Base-by-base conservation (phyloP, 495 filamentous ascomycete genomes). In the Lasiosphaeris hirsuta region DNA sequence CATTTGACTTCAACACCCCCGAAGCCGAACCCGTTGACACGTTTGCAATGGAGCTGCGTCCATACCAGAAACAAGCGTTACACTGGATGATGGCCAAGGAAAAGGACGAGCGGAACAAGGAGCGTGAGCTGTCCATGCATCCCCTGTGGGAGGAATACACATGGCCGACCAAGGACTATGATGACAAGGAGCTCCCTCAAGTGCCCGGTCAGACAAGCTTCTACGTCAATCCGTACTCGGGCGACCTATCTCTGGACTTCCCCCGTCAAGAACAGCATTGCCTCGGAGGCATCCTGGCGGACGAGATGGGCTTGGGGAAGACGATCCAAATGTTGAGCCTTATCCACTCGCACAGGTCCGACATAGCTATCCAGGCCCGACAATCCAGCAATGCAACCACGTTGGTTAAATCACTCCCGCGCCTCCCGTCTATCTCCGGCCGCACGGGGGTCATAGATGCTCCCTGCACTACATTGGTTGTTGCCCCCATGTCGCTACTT, bases 241-340 rank as follows among this genome's bases (percentile, higher is more conserved):
- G 95, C 13, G 94, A 97, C 61, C 74, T 98, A 40, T 95, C 90
- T n/a, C 74, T 97, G 1, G 82, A 92, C 3, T 98, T 97, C 66
- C 94, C 94, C 10, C 81, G 82, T 1, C 94, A 98, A 68, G 89
- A 97, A 58, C 94, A 97, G 60, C 89, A 93, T 69, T 98, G 95
- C 64, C 79, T 96, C 3, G 94, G 94, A 15, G 94, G 94, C 4
- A 89, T 98, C 46, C 76, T 98, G 48, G 94, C 94, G 33, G 94
- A 98, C 68, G 92, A 91, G 75, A 92, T 88, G 88, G 80, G 75
- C n/a, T 75, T 97, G 11, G 93, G 94, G 10, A 97, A 98, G 70
- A 96, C 92, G 0, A 97, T 98, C 53, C 92, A 98, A 69, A 97
- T 97, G 93, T 80, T 98, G 18, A 91, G 89, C 72, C 75, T 98